These are phyloP conservation scores for Glutinoglossum americanum DNA, from an alignment of 495 filamentous ascomycete genomes.

Conservation along the genomic window DNA sequence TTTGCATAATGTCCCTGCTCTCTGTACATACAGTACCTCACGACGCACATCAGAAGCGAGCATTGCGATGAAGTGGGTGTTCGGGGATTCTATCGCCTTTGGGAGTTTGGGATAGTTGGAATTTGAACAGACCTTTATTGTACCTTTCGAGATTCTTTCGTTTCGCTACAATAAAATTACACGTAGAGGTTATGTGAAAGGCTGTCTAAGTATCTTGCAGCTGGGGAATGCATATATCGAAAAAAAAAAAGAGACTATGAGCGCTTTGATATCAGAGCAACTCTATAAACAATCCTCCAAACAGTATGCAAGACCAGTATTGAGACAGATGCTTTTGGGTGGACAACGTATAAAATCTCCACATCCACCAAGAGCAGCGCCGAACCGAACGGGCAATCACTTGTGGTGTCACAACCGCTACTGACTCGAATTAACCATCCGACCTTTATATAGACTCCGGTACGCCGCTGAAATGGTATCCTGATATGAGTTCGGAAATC, in stretches of 20 bases:
- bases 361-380: neutral
- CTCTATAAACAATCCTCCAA: neutral
- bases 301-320: neutral
- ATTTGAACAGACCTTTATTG: neutral
- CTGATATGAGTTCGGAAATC: neutral
- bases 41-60: neutral
- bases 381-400: neutral
- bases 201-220: neutral
- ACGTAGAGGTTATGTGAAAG: neutral
- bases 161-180: neutral
- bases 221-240: neutral
- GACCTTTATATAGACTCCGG: neutral
- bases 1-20: neutral
- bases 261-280: slow-evolving; percentile 11
- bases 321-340: neutral
- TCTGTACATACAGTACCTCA: neutral
- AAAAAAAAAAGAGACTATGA: slow-evolving; percentile 8
- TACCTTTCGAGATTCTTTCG: neutral
- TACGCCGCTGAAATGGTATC: neutral
- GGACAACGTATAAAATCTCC: neutral
- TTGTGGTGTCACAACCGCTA: neutral
- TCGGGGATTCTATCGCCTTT: neutral
- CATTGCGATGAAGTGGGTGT: neutral
- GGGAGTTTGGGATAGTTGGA: neutral
- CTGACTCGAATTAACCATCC: neutral